Evolutionary conservation across 257 asterid genomes (phyloP).

Genomic region (Jaltomata sinuosa): DNA sequence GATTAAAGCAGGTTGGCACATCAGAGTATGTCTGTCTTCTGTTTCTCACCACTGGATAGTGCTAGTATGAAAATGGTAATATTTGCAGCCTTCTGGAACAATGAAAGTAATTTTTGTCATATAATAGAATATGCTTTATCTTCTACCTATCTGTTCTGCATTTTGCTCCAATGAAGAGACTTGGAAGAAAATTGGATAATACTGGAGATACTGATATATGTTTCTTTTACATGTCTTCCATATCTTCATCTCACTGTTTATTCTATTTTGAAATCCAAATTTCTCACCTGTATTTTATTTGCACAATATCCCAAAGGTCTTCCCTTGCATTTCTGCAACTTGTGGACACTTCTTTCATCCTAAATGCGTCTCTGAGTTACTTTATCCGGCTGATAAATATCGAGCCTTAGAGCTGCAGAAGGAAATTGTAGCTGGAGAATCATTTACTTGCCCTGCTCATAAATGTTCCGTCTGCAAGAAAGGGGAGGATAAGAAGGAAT

Average conservation of each 20-base stretch:
- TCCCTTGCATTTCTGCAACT: conserved; percentile 69
- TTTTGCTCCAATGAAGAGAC: not conserved
- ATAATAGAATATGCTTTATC: not conserved
- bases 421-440: conserved; percentile 44
- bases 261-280: not conserved
- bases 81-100: not conserved
- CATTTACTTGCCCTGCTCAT: conserved; percentile 74
- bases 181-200: not conserved
- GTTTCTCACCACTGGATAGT: not conserved
- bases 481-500: conserved; percentile 43
- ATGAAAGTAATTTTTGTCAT: not conserved
- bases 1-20: not conserved
- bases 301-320: conserved; percentile 35
- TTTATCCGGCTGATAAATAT: conserved; percentile 31
- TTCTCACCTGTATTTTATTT: not conserved
- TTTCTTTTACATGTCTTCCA: not conserved
- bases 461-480: conserved; percentile 41
- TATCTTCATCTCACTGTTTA: not conserved
- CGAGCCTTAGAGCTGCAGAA: conserved; percentile 30
- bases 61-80: not conserved
- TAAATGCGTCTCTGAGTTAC: conserved; percentile 39
- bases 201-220: not conserved
- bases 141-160: not conserved
- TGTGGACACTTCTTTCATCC: conserved; percentile 80
- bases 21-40: not conserved